Evolutionary conservation across 179 eudicot genomes (phyloP).

Genomic region (Spergularia azorica): DNA sequence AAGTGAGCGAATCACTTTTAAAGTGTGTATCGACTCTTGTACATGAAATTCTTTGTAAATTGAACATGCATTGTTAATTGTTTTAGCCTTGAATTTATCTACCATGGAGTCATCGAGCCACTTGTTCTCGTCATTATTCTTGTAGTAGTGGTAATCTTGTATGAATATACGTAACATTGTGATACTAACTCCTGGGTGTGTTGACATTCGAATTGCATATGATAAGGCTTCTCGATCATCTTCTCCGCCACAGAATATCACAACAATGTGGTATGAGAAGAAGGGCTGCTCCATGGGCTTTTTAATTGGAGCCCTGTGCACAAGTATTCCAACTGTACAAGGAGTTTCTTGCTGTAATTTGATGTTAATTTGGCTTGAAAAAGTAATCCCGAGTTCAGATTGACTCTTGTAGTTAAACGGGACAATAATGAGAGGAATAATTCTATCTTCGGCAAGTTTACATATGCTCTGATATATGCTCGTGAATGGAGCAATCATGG

Average conservation of each 20-base stretch:
- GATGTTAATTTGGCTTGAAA: slow-evolving; percentile 17
- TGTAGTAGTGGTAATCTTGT: neutral
- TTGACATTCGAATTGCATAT: slow-evolving; percentile 29
- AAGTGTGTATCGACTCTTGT: slow-evolving; percentile 45
- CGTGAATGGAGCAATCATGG: slow-evolving; percentile 46
- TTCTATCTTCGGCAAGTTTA: slow-evolving; percentile 42
- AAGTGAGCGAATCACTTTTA: slow-evolving; percentile 32
- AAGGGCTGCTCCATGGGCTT: neutral
- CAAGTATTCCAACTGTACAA: slow-evolving; percentile 33
- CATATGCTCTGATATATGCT: slow-evolving; percentile 41
- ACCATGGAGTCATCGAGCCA: slow-evolving; percentile 8
- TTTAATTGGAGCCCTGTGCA: slow-evolving; percentile 19
- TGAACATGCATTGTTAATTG: neutral
- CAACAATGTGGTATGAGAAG: slow-evolving; percentile 19
- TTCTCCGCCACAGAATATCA: slow-evolving; percentile 32
- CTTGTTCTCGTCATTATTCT: slow-evolving; percentile 1
- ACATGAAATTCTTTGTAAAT: slow-evolving; percentile 40
- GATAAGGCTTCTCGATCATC: slow-evolving; percentile 39
- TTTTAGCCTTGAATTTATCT: slow-evolving; percentile 22
- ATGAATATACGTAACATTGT: slow-evolving; percentile 19
- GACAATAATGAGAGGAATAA: slow-evolving; percentile 39
- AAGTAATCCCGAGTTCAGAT: neutral
- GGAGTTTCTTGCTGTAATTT: slow-evolving; percentile 28
- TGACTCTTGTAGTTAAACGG: slow-evolving; percentile 34
- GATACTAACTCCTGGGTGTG: slow-evolving; percentile 25